Conservation (phyloP, 2,329 filamentous ascomycete genomes). For the Pseudogymnoascus sp. region DNA sequence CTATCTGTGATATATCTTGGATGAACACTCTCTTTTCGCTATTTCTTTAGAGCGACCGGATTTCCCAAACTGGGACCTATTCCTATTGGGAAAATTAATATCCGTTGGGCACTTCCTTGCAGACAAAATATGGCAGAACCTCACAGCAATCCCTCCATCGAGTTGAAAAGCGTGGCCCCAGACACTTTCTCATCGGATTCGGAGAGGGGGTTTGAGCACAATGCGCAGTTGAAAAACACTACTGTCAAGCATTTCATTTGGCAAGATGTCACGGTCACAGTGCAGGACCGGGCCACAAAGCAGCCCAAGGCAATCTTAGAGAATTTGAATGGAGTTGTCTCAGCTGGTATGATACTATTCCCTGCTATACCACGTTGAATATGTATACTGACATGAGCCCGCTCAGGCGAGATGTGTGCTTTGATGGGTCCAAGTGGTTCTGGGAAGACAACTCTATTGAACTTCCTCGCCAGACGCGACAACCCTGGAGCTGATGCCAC, state of each 20-base stretch:
- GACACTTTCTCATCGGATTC: not conserved
- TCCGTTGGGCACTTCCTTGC: not conserved
- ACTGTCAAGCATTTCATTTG: constrained; percentile 58
- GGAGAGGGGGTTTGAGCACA: constrained; percentile 10
- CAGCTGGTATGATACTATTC: constrained; percentile 42
- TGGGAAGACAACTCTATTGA: constrained; percentile 76
- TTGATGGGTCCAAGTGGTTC: constrained; percentile 76
- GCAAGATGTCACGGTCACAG: constrained; percentile 58
- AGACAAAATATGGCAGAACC: not conserved
- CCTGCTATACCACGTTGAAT: not conserved
- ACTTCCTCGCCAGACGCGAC: constrained; percentile 66
- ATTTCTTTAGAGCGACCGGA: not conserved
- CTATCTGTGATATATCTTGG: not conserved
- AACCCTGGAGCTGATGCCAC: constrained; percentile 47
- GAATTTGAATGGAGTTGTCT: constrained; percentile 53
- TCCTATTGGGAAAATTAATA: not conserved
- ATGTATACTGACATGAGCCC: not conserved
- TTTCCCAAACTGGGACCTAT: not conserved
- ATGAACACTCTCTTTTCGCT: not conserved
- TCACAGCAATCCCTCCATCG: not conserved
- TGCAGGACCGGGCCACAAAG: constrained; percentile 63
- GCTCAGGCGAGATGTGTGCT: constrained; percentile 62
- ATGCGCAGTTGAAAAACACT: constrained; percentile 50
- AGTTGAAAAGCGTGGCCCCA: not conserved
- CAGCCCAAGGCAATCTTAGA: constrained; percentile 54